Base-by-base conservation (phyloP, 208 protist genomes). In the Acanthamoeba lenticulata region DNA sequence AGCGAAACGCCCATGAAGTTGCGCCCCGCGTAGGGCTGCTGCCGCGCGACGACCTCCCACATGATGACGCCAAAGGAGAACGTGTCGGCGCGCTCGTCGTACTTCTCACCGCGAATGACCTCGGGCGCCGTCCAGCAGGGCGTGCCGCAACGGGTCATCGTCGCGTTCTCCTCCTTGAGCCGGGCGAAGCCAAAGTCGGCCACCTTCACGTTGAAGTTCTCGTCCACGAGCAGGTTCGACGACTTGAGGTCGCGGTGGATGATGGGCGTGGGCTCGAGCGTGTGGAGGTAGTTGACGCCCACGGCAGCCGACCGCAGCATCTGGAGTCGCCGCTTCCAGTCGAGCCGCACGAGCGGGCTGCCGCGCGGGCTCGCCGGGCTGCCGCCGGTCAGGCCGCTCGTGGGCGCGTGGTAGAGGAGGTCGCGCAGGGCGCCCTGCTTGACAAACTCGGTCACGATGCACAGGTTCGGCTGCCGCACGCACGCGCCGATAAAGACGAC, bases 401-500 rank as follows among this genome's bases (percentile, higher is more conserved):
- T n/a, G 38, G 40, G 19, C 36, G 11, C 55, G 32, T 95, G 65
- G 55, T 93, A 94, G 21, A 95, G 74, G 32, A 96, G 86, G 21
- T 52, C 27, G n/a, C 95, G 94, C 24, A 96, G 88, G 34, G 40
- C 83, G 36, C 95, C 95, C 3, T 57, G 32, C 34, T 49, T 29
- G 94, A 96, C 96, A 55, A 92, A 96, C 36, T 96, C 94, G 57
- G 93, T 95, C 40, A 95, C 95, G 52, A 96, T 95, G 60, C 95
- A 96, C 92, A 96, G 90, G 36, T 96, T 89, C 5, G 95, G 95
- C 62, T 81, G 69, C 32, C 42, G 85, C 17, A 85, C 72, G 49
- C 94, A 96, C 15, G 45, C 42, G 24, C 81, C 81, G 29, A 89
- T 62, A 29, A 89, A 62, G 44, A 62, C n/a, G 81, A 89, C 81